Conservation (phyloP, 2,329 filamentous ascomycete genomes). For the Mariannaea sp. region DNA sequence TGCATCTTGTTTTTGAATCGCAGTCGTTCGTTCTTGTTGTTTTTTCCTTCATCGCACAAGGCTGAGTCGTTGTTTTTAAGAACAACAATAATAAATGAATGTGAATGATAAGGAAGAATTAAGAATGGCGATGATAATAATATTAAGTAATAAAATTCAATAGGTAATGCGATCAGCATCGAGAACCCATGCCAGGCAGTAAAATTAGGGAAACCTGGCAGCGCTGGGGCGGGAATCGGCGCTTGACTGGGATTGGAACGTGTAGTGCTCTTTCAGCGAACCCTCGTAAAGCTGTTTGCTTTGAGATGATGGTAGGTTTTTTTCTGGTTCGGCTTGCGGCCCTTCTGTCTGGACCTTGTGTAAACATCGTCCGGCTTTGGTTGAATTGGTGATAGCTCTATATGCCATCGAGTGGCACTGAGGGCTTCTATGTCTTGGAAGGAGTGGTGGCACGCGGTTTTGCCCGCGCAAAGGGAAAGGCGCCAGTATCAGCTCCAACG, state of each 20-base stretch:
- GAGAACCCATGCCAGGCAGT: neutral
- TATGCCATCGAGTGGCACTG: neutral
- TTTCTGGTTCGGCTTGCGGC: neutral
- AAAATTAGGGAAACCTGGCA: neutral
- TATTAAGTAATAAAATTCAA: neutral
- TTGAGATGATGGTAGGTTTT: neutral
- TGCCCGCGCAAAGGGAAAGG: neutral
- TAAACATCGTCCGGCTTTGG: neutral
- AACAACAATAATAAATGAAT: no score
- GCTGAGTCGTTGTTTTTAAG: no score
- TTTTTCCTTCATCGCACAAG: no score
- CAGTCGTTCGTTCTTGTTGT: no score
- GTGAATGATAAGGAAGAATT: no score
- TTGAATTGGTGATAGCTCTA: no score
- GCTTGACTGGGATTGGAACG: neutral
- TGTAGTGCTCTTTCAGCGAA: neutral
- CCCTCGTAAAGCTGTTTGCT: neutral
- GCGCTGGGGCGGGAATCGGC: slow-evolving; percentile 3
- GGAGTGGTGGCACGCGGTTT: neutral
- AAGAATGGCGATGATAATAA: no score
- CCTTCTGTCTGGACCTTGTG: neutral
- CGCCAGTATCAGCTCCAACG: neutral
- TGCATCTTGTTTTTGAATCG: no score
- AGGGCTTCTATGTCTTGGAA: neutral
- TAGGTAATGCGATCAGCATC: neutral